Base-by-base conservation (phyloP, 2,329 filamentous ascomycete species). In the Hypoxylon sp. region DNA sequence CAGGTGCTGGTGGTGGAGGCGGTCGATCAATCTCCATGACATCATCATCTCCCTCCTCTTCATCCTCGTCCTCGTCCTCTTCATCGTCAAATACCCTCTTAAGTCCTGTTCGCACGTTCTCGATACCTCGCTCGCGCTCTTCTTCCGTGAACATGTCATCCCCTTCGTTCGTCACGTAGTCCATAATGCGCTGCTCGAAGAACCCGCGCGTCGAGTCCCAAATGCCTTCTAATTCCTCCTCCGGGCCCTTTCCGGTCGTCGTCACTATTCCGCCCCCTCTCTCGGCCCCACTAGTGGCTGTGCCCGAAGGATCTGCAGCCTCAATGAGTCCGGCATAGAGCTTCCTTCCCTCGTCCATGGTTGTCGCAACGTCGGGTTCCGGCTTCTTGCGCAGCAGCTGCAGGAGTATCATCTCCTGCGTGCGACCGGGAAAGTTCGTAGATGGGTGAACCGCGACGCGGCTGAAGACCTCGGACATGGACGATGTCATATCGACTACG, bases 371-470 rank as follows among this genome's bases (percentile, higher is more conserved):
- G 25, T 88, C 85, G 0, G 93, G 92, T 72, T 96, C 93, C 54
- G 94, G 86, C 78, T 96, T 96, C 81, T 96, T 97, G 42, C 93
- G 90, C 33, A 97, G 83, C 1, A 97, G 84, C 74, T 91, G 88
- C 27, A 88, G 85, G 1, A 95, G 85, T 3, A 93, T 84, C 54
- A 79, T 81, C 78, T 92, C 89, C 66, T 93, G 89, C 4, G 86
- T 90, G 73, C 87, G 90, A 40, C 89, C 91, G 3, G 89, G 94
- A 80, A 88, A 96, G 78, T 90, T 90, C 1, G 93, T 92, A 11
- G 90, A 89, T 0, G 94, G 94, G 77, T 92, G 93, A 22, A 92
- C 88, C 70, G 92, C 91, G 57, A 93, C 85, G 61, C 89, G 88
- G 63, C 85, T 86, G 69, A 97, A 89, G 50, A 94, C 86, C 46